A percentile compares a stretch with the other conserved stretches of the same genome.
phyloP scores from a whole-genome alignment of 2,329 filamentous ascomycete genomes.

The Xylariaceae sp. region DNA sequence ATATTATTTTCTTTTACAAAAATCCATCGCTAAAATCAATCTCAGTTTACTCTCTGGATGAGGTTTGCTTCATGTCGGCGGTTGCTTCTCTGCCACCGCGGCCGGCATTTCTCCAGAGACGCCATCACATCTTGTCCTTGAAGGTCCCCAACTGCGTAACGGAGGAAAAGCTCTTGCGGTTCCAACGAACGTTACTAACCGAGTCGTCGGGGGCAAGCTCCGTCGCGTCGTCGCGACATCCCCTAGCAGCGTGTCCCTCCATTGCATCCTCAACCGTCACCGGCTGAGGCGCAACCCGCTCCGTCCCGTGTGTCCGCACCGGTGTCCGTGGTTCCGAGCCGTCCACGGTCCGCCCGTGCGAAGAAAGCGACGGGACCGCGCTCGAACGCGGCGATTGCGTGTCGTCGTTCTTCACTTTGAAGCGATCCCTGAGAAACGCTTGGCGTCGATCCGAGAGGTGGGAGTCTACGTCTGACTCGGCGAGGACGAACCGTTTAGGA shows the following conservation, averaged over 20 bases:
- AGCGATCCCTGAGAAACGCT: slow-evolving; percentile 14
- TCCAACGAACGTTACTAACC: not conserved
- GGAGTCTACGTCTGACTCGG: slow-evolving; percentile 20
- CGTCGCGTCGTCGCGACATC: not conserved
- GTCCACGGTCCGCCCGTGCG: no score
- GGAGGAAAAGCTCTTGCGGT: not conserved
- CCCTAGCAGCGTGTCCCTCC: not conserved
- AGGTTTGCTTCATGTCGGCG: no score
- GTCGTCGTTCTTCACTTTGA: slow-evolving; percentile 11
- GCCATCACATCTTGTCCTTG: slow-evolving; percentile 3
- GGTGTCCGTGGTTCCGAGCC: not conserved
- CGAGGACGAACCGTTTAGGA: slow-evolving; percentile 13
- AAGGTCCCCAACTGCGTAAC: not conserved
- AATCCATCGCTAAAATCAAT: no score
- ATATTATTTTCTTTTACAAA: no score
- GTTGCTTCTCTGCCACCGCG: no score
- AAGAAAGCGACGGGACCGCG: not conserved
- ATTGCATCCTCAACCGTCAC: not conserved
- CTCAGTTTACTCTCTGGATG: no score
- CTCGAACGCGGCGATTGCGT: not conserved
- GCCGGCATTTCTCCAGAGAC: no score
- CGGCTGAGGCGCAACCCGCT: not conserved
- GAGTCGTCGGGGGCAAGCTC: not conserved
- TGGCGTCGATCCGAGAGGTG: slow-evolving; percentile 13
- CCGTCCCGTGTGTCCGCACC: not conserved